A percentile compares a stretch with the other conserved stretches of the same genome.
Conservation (phyloP, 192 early-diverging fungal species). For the Entomortierella beljakovae region DNA sequence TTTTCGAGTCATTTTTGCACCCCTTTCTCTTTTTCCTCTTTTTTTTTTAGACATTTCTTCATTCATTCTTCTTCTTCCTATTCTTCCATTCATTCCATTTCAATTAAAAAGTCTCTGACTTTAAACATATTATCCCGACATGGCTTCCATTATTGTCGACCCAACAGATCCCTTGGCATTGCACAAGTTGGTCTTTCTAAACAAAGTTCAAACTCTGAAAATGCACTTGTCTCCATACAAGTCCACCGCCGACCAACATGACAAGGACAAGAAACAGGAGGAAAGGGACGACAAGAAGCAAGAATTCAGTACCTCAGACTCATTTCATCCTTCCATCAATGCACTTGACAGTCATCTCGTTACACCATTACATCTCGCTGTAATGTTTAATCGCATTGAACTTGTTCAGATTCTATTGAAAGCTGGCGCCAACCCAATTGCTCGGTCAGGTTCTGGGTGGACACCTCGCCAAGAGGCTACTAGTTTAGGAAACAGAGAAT, state of each 20-base stretch:
- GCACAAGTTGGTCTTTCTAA: constrained; percentile 47
- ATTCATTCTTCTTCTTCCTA: neutral
- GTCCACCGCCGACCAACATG: constrained; percentile 12
- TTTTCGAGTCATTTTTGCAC: neutral
- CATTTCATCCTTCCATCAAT: constrained; percentile 38
- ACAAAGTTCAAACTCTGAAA: constrained; percentile 43
- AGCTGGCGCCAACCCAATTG: constrained; percentile 43
- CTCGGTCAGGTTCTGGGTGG: constrained; percentile 48
- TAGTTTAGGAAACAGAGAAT: constrained; percentile 33
- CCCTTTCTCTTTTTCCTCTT: neutral
- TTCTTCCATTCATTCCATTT: neutral
- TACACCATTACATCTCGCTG: constrained; percentile 43
- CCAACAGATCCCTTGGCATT: constrained; percentile 38
- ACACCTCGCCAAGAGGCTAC: constrained; percentile 46
- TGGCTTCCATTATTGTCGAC: constrained; percentile 28
- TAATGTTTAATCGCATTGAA: constrained; percentile 50
- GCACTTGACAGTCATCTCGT: constrained; percentile 39
- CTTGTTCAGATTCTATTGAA: constrained; percentile 27
- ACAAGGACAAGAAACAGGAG: neutral
- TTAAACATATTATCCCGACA: neutral
- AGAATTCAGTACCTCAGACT: neutral
- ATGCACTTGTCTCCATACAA: constrained; percentile 40
- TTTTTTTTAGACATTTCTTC: neutral
- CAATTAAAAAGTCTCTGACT: no score
- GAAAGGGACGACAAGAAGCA: neutral